A percentile compares a stretch with the other conserved stretches of the same genome.
phyloP scores from a whole-genome alignment of 2,329 filamentous ascomycete species.

The Stachybotrys chlorohalonatus region DNA sequence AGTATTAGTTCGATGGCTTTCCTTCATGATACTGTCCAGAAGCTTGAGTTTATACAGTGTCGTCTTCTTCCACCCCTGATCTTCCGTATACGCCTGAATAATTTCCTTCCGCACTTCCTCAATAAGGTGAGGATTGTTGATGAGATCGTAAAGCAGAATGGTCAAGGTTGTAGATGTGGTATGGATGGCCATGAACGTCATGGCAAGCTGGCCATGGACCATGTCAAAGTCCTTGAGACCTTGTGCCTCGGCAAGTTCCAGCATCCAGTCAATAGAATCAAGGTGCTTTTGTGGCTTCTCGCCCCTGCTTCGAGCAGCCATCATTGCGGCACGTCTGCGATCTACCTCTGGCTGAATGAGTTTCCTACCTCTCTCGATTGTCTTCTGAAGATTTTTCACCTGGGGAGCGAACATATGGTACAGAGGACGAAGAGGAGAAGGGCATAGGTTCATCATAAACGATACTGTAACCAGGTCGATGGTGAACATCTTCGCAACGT shows the following conservation, averaged over 20 bases:
- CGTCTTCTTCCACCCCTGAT: slow-evolving; percentile 1
- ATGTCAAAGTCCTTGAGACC: neutral
- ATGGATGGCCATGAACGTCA: neutral
- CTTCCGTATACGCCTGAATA: neutral
- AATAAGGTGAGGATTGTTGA: neutral
- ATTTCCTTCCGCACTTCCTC: neutral
- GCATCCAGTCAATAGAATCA: neutral
- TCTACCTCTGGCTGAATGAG: too few species aligned
- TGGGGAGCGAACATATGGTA: too few species aligned
- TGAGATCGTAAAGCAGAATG: neutral
- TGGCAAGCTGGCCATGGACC: neutral
- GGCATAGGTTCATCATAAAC: too few species aligned
- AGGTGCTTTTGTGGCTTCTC: too few species aligned
- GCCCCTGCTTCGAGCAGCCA: too few species aligned
- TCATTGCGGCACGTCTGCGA: too few species aligned
- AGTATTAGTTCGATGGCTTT: slow-evolving; percentile 34
- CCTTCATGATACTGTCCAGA: slow-evolving; percentile 37
- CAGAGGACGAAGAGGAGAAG: too few species aligned
- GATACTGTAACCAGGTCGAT: too few species aligned
- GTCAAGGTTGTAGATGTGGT: neutral
- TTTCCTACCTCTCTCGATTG: too few species aligned
- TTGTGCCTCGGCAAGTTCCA: neutral
- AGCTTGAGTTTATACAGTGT: slow-evolving; percentile 24
- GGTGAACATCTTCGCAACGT: too few species aligned
- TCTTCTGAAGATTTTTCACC: too few species aligned